Percentiles rank a stretch among this genome's conserved stretches.
Conservation (phyloP, 1,139 yeast species). For the Blastobotrys malaysiensis region DNA sequence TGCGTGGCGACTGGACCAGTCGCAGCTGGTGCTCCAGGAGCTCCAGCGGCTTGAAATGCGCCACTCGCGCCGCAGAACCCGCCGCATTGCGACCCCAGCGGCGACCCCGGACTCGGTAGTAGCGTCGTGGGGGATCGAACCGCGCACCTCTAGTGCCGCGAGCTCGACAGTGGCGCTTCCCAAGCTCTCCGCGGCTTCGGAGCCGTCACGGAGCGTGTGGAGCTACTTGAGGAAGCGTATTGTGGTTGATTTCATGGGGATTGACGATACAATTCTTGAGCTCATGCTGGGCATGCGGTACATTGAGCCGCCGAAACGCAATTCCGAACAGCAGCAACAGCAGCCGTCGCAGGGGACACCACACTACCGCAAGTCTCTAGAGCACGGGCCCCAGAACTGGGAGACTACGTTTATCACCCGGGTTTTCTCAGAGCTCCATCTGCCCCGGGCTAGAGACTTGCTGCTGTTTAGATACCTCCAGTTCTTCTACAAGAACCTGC, state of each 20-base stretch:
- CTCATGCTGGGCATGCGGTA: slow-evolving; percentile 28
- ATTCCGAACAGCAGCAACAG: too few relatives aligned
- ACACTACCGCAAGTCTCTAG: background rate
- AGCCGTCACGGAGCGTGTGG: slow-evolving; percentile 19
- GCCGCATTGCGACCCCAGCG: background rate
- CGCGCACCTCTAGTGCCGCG: background rate
- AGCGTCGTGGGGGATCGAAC: slow-evolving; percentile 10
- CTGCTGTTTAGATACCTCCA: background rate
- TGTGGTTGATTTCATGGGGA: slow-evolving; percentile 25
- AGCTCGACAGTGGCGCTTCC: background rate
- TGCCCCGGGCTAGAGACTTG: slow-evolving; percentile 12
- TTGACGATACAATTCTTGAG: slow-evolving; percentile 32
- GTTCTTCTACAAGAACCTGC: background rate
- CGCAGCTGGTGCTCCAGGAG: slow-evolving; percentile 31
- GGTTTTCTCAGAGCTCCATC: slow-evolving; percentile 18
- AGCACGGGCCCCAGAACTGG: slow-evolving; percentile 22
- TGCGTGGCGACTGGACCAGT: slow-evolving; percentile 38
- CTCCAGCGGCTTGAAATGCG: slow-evolving; percentile 25
- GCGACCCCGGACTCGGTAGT: slow-evolving; percentile 10
- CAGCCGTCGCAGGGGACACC: background rate
- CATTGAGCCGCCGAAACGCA: too few relatives aligned
- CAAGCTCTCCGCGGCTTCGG: background rate
- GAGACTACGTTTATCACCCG: slow-evolving; percentile 20
- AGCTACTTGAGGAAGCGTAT: slow-evolving; percentile 18
- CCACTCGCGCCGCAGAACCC: background rate